A percentile compares a stretch with the other conserved stretches of the same genome.
phyloP scores from a whole-genome alignment of 179 eudicot species.

The Amaranthus tricolor region DNA sequence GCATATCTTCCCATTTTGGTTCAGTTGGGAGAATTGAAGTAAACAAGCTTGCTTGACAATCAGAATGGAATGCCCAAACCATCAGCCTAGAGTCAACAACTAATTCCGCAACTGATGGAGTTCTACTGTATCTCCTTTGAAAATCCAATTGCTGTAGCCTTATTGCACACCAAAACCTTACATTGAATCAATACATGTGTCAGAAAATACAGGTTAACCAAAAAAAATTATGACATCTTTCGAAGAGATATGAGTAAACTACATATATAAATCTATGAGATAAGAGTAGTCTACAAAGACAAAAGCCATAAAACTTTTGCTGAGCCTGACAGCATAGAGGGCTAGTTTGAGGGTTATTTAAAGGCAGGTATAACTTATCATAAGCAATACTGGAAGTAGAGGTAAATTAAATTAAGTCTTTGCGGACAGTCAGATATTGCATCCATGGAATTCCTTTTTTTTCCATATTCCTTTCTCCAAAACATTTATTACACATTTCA shows the following conservation, averaged over 20 bases:
- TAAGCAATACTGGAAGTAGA: not conserved
- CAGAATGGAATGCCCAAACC: slow-evolving; percentile 96
- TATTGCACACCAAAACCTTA: slow-evolving; percentile 85
- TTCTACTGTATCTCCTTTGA: slow-evolving; percentile 44
- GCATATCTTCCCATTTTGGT: slow-evolving; percentile 94
- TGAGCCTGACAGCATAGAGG: not conserved
- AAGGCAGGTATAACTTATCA: not conserved
- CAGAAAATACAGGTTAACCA: not conserved
- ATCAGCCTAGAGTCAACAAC: slow-evolving; percentile 57
- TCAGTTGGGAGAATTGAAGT: slow-evolving; percentile 59
- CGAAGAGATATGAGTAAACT: not conserved
- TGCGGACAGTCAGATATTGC: not conserved
- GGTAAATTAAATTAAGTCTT: not conserved
- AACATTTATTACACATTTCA: not conserved
- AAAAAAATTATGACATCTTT: slow-evolving; percentile 12
- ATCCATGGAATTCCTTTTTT: not conserved
- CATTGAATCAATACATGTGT: slow-evolving; percentile 18
- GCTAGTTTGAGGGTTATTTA: not conserved
- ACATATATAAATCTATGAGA: not conserved
- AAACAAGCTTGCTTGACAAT: slow-evolving; percentile 85
- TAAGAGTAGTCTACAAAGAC: not conserved
- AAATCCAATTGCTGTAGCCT: slow-evolving; percentile 72
- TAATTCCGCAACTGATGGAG: slow-evolving; percentile 55
- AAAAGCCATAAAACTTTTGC: not conserved
- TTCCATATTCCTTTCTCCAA: not conserved